Base-by-base conservation (phyloP, 495 filamentous ascomycete species). In the Aspergillus ostianus region DNA sequence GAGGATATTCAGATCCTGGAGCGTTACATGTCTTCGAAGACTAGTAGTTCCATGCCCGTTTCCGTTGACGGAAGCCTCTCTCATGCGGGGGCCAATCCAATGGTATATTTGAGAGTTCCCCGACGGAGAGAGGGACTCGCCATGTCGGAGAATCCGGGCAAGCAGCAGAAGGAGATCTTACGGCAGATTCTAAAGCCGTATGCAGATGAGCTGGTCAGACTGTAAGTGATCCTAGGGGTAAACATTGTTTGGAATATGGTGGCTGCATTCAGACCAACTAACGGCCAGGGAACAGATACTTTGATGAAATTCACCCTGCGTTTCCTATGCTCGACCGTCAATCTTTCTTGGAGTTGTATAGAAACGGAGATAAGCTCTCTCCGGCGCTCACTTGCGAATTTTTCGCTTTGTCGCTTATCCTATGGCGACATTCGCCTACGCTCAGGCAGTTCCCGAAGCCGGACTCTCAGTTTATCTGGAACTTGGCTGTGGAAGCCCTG, bases 271-370 rank as follows among this genome's bases (percentile, higher is more conserved):
- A 41, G 3, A 8, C 18, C 18, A 36, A 17, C 36, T 41, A 41
- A 41, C 4, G 13, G 12, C 3, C 36, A 41, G 36, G 36, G 36
- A 41, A 30, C 30, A 70, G 69, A 27, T 74, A 73, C 52, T 76
- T 75, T 51, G 60, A 67, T 17, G 58, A 73, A 26, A 64, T 75
- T 17, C 73, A 79, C 54, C 61, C 61, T 8, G 66, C 68, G 54
- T 75, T 76, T 59, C 76, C 76, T 2, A 50, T 79, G 7, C 57
- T 79, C 2, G 72, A 75, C 51, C 65, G 71, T 36, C 60, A 66
- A 18, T 59, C 62, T n/a, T 58, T 72, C 17, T 18, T 69, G 8
- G 59, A 64, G 13, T 45, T 66, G 18, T 67, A 72, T 52, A 53
- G 60, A 10, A 50, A 23, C 6, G 68, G 64, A 23, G 60, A 64